Evolutionary conservation across 495 filamentous ascomycete genomes (phyloP).

Genomic region (Elasticomyces elasticus): DNA sequence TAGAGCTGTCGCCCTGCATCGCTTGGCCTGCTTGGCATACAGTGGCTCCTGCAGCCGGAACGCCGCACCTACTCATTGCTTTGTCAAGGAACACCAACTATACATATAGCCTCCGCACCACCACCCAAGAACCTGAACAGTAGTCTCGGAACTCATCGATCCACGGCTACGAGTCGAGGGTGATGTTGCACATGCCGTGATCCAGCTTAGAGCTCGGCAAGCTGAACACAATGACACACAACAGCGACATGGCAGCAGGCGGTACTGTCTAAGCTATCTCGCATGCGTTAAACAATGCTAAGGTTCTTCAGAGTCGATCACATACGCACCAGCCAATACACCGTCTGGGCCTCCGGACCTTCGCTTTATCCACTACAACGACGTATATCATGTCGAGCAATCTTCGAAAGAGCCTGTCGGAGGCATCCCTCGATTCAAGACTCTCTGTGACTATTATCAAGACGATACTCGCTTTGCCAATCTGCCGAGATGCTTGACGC

Average conservation of each 20-base stretch:
- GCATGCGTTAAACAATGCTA: no score
- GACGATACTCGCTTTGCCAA: constrained; percentile 44
- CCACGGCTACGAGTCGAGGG: no score
- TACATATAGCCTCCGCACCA: neutral
- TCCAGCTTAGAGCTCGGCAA: neutral
- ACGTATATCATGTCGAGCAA: constrained; percentile 78
- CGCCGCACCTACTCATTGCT: neutral
- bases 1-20: neutral
- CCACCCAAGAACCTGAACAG: no score
- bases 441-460: constrained; percentile 65
- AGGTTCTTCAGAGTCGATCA: neutral
- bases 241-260: neutral
- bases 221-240: neutral
- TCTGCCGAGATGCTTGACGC: constrained; percentile 58
- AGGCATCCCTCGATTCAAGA: constrained; percentile 68
- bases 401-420: constrained; percentile 73
- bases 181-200: no score
- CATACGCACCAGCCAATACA: neutral
- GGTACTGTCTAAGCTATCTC: neutral
- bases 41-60: neutral
- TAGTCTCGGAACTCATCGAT: neutral
- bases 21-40: neutral
- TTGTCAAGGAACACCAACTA: neutral
- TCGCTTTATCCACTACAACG: constrained; percentile 80
- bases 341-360: constrained; percentile 48